These are phyloP conservation scores for Cucurbitaria berberidis DNA, from an alignment of 2,329 filamentous ascomycete genomes.

Conservation along the genomic window DNA sequence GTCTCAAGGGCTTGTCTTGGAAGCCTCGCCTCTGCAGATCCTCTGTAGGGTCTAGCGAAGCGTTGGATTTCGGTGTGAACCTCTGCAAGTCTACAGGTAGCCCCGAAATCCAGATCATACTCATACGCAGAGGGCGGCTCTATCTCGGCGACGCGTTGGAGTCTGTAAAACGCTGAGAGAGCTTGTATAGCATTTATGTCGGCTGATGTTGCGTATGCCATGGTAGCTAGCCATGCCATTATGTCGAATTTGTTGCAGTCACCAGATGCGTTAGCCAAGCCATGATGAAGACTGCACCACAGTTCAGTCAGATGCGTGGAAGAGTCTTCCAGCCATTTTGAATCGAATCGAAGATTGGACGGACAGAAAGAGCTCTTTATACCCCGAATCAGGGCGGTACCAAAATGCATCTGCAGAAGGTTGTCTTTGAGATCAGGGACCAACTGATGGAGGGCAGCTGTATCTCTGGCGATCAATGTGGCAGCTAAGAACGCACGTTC, in stretches of 20 bases:
- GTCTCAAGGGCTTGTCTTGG: constrained; percentile 20
- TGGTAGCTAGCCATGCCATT: constrained; percentile 33
- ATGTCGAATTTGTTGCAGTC: constrained; percentile 26
- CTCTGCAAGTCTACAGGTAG: too few relatives aligned
- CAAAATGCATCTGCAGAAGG: constrained; percentile 15
- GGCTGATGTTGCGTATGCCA: constrained; percentile 27
- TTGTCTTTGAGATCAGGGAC: constrained; percentile 7
- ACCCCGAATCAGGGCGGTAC: constrained; percentile 5
- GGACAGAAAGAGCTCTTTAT: not conserved
- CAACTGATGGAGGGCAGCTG: constrained; percentile 10
- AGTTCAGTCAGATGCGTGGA: constrained; percentile 8
- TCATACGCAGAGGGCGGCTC: too few relatives aligned
- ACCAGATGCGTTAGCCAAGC: constrained; percentile 1
- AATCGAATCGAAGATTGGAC: constrained; percentile 22
- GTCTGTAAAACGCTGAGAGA: constrained; percentile 26
- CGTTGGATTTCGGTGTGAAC: too few relatives aligned
- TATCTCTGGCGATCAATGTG: constrained; percentile 22
- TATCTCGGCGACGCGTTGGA: constrained; percentile 9
- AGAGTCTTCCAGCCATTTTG: constrained; percentile 26
- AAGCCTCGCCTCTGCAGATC: constrained; percentile 21
- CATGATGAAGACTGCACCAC: constrained; percentile 35
- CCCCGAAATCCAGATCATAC: too few relatives aligned
- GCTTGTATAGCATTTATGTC: constrained; percentile 33
- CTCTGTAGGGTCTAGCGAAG: not conserved
- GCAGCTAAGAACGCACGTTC: constrained; percentile 18